Base-by-base conservation (phyloP, 2,329 filamentous ascomycete genomes). In the Cladosporium oxysporum region DNA sequence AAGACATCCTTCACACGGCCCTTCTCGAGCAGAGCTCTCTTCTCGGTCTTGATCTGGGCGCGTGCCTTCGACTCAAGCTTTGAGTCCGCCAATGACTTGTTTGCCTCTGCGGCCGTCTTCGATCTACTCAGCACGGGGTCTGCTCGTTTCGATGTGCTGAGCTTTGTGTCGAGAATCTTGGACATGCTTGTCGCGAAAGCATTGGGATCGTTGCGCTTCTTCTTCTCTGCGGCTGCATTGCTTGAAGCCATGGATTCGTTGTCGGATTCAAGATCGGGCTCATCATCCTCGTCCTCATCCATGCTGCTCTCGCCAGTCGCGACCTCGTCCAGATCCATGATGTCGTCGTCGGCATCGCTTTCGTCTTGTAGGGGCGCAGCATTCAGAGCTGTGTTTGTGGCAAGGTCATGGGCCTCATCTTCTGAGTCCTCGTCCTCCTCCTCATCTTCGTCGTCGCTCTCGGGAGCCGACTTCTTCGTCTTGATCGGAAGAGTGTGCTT, bases 41-140 rank as follows among this genome's bases (percentile, higher is more conserved):
- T 93, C 78, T 97, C 91, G 37, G 91, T 89, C 37, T 92, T 88
- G 73, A 98, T 78, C 74, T 93, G 90, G 64, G 88, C 87, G 61
- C 87, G 87, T 31, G 93, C 95, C 77, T 92, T 94, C 62, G 89
- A 84, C 73, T 97, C 94, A 47, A 99, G 83, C 65, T 90, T 90
- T 63, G 86, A 83, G 74, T 97, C 92, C 0, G 90, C 86, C 11
- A 91, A 85, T 37, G 90, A 87, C 66, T 88, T 88, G 69, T 89
- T 89, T 0, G 91, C 87, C 67, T 91, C 86, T 16, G 88, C 86
- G 1, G 93, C 93, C 12, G 86, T 85, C 68, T 87, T 88, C 76
- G 90, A 94, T 73, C 95, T 90, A 6, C 93, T 90, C 3, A 99
- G 85, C n/a, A 99, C 91, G 0, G 95, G 95, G 76, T 99, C 95